phyloP scores from a whole-genome alignment of 106 monocot species.

The Dactylorhiza incarnata region DNA sequence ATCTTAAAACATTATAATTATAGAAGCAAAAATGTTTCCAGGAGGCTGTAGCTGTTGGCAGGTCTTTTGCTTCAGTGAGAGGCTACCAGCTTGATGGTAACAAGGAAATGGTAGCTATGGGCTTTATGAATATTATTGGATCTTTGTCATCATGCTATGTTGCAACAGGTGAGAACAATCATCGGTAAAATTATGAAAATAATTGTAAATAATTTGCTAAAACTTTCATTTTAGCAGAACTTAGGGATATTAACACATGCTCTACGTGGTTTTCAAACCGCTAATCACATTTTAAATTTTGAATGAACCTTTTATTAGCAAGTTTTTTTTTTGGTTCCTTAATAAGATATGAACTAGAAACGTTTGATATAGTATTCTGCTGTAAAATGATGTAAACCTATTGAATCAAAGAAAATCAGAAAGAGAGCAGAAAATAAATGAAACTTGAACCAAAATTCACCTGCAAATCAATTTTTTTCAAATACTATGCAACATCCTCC shows the following conservation, averaged over 20 bases:
- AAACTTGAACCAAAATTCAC: too few relatives aligned
- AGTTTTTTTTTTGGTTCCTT: background rate
- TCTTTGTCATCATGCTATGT: conserved; percentile 87
- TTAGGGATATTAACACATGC: background rate
- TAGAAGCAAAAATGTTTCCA: conserved; percentile 13
- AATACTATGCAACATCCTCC: too few relatives aligned
- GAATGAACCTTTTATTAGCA: background rate
- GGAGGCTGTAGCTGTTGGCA: conserved; percentile 86
- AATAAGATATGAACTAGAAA: too few relatives aligned
- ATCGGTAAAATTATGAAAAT: background rate
- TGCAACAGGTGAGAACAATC: conserved; percentile 50
- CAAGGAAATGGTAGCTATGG: conserved; percentile 92
- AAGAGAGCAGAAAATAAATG: too few relatives aligned
- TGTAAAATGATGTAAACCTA: too few relatives aligned
- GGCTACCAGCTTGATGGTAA: conserved; percentile 83
- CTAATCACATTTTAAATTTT: too few relatives aligned
- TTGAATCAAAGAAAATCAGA: too few relatives aligned
- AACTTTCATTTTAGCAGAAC: too few relatives aligned
- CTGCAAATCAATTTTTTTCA: too few relatives aligned
- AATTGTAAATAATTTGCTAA: background rate
- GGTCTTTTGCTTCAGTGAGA: conserved; percentile 68
- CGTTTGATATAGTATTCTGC: too few relatives aligned
- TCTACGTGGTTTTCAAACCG: background rate
- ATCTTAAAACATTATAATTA: background rate
- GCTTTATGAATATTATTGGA: conserved; percentile 74